A percentile compares a stretch with the other conserved stretches of the same genome.
Evolutionary conservation across 2,329 filamentous ascomycete genomes (phyloP).

Genomic region (Diaporthe australafricana): DNA sequence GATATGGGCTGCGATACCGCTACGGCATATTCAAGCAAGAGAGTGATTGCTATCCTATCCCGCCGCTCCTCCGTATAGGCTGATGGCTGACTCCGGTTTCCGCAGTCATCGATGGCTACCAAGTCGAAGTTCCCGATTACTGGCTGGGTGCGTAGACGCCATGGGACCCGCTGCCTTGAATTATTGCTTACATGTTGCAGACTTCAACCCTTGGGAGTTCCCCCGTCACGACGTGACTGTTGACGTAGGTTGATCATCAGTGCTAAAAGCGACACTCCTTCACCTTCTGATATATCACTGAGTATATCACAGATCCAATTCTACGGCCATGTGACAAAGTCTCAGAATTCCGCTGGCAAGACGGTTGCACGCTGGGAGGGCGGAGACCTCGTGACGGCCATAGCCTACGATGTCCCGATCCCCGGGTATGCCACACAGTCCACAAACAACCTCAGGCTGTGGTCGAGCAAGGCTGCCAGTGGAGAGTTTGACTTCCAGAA

Average conservation of each 20-base stretch:
- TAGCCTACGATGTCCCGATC: slow-evolving; percentile 93
- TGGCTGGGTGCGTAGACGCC: slow-evolving; percentile 69
- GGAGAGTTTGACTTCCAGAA: slow-evolving; percentile 99
- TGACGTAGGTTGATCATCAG: slow-evolving; percentile 65
- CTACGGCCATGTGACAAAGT: slow-evolving; percentile 85
- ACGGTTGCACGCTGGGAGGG: slow-evolving; percentile 84
- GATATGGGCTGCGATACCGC: slow-evolving; percentile 93
- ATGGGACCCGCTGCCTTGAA: not conserved
- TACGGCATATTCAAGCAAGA: slow-evolving; percentile 99
- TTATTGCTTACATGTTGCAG: slow-evolving; percentile 48
- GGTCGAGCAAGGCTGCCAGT: slow-evolving; percentile 97
- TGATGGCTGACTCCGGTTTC: not conserved
- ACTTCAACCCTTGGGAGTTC: slow-evolving; percentile 99
- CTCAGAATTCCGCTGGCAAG: slow-evolving; percentile 81
- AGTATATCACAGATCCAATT: slow-evolving; percentile 78
- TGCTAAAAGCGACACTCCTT: not conserved
- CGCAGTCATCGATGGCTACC: slow-evolving; percentile 86
- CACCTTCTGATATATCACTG: not conserved
- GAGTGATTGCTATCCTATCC: slow-evolving; percentile 53
- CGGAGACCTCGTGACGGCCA: slow-evolving; percentile 90
- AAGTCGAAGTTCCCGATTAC: slow-evolving; percentile 98
- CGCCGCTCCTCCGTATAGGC: not conserved
- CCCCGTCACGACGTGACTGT: slow-evolving; percentile 95
- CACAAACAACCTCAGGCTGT: slow-evolving; percentile 96
- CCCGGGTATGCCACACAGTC: slow-evolving; percentile 90